Conservation (phyloP, 331 rosid species). For the Erythrophleum ivorense region DNA sequence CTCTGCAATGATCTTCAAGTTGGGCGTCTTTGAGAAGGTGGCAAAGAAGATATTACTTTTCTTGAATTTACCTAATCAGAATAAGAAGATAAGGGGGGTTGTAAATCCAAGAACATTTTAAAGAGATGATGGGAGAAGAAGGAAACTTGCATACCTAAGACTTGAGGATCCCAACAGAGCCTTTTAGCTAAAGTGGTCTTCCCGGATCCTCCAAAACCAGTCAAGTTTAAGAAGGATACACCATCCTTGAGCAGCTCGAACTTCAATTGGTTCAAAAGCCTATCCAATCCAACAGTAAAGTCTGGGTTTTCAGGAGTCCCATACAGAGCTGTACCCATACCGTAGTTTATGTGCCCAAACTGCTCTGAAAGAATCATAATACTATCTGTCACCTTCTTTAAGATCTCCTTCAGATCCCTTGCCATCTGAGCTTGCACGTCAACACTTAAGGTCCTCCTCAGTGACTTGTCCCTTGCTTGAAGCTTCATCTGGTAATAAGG, state of each 20-base stretch:
- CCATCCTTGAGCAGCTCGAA: constrained; percentile 40
- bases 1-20: constrained; percentile 51
- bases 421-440: constrained; percentile 32
- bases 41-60: constrained; percentile 68
- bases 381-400: not conserved
- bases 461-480: not conserved
- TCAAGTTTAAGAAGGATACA: constrained; percentile 41
- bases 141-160: constrained; percentile 38
- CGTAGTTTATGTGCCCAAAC: not conserved
- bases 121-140: not conserved
- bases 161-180: constrained; percentile 43
- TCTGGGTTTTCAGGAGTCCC: constrained; percentile 43
- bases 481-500: constrained; percentile 37
- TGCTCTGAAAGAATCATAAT: not conserved
- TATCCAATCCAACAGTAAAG: constrained; percentile 45
- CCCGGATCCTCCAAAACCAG: constrained; percentile 71
- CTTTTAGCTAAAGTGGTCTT: constrained; percentile 50
- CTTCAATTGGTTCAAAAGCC: constrained; percentile 48
- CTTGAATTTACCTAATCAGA: constrained; percentile 50
- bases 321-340: not conserved
- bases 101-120: constrained; percentile 11
- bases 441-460: constrained; percentile 17
- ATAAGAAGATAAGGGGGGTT: constrained; percentile 34
- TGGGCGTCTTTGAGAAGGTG: constrained; percentile 55
- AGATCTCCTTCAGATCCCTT: constrained; percentile 37